Conservation (phyloP, 805 yeast genomes). For the Lachancea kluyveri region DNA sequence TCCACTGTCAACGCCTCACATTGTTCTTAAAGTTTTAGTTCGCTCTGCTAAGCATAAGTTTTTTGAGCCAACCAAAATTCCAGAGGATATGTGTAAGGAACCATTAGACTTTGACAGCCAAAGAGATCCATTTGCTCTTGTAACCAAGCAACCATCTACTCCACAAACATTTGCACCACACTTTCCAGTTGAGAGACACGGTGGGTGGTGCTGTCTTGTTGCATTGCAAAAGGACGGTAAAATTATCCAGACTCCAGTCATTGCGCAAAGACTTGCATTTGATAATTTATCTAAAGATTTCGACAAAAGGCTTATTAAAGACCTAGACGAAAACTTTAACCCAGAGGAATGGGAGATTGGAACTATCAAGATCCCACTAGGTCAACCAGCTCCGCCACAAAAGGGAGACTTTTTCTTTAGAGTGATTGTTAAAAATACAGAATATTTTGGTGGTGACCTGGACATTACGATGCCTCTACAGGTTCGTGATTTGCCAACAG, state of each 20-base stretch:
- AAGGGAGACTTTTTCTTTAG: constrained; percentile 64
- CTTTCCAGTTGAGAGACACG: constrained; percentile 53
- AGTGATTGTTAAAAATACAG: constrained; percentile 60
- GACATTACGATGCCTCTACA: constrained; percentile 64
- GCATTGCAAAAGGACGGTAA: constrained; percentile 73
- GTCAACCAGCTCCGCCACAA: constrained; percentile 72
- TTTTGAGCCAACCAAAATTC: constrained; percentile 34
- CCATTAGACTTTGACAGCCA: constrained; percentile 58
- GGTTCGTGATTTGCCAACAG: constrained; percentile 52
- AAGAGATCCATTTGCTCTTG: constrained; percentile 63
- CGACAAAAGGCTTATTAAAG: constrained; percentile 25
- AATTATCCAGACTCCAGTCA: constrained; percentile 58
- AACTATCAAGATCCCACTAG: constrained; percentile 68
- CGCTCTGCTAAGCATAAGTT: constrained; percentile 66
- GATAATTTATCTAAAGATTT: constrained; percentile 24
- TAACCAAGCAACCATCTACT: constrained; percentile 61
- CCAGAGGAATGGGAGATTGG: constrained; percentile 45
- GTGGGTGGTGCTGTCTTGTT: constrained; percentile 64
- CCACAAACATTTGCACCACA: constrained; percentile 67
- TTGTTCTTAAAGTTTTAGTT: constrained; percentile 68
- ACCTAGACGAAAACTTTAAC: constrained; percentile 27
- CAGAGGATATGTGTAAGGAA: constrained; percentile 37
- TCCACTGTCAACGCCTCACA: constrained; percentile 67
- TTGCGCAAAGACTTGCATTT: constrained; percentile 23
- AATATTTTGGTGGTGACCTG: constrained; percentile 78